phyloP scores from a whole-genome alignment of 2,329 filamentous ascomycete species.

The Hirsutella rhossiliensis region DNA sequence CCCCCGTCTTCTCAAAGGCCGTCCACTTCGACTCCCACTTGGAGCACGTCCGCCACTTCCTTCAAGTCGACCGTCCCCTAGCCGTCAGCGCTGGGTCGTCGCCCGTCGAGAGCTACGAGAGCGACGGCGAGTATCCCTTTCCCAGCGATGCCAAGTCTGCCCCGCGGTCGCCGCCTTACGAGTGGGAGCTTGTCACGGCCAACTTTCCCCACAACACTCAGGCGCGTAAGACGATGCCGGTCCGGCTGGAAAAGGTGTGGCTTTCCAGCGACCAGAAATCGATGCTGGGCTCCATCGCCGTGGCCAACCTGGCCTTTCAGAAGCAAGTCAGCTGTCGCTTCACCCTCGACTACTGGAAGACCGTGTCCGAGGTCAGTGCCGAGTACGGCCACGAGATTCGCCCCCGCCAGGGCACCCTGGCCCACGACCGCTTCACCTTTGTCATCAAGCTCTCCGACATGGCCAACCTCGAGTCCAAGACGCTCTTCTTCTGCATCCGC shows the following conservation, averaged over 20 bases:
- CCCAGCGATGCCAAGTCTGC: constrained; percentile 25
- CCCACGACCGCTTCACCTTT: constrained; percentile 85
- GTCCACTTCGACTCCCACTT: constrained; percentile 98
- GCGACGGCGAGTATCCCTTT: constrained; percentile 85
- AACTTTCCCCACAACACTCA: constrained; percentile 58
- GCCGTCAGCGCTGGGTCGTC: constrained; percentile 92
- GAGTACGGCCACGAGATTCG: constrained; percentile 75
- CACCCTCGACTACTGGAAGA: constrained; percentile 97
- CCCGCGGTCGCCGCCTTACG: constrained; percentile 41
- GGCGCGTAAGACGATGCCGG: constrained; percentile 50
- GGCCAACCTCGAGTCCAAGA: constrained; percentile 85
- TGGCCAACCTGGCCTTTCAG: constrained; percentile 80
- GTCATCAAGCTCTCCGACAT: constrained; percentile 86
- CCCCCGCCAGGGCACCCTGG: constrained; percentile 49
- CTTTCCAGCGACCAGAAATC: constrained; percentile 80
- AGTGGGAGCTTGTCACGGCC: constrained; percentile 77
- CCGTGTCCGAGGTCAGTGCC: constrained; percentile 85
- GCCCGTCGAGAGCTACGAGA: constrained; percentile 78
- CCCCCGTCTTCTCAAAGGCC: constrained; percentile 87
- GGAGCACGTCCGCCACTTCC: constrained; percentile 90
- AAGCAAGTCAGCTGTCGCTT: constrained; percentile 88
- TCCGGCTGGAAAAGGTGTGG: constrained; percentile 78
- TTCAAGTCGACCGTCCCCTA: constrained; percentile 87
- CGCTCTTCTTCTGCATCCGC: constrained; percentile 80
- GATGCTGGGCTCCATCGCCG: constrained; percentile 70